A percentile compares a stretch with the other conserved stretches of the same genome.
These are phyloP conservation scores for Geotrichum bryndzae DNA, from an alignment of 1,139 yeast genomes.

Conservation along the genomic window DNA sequence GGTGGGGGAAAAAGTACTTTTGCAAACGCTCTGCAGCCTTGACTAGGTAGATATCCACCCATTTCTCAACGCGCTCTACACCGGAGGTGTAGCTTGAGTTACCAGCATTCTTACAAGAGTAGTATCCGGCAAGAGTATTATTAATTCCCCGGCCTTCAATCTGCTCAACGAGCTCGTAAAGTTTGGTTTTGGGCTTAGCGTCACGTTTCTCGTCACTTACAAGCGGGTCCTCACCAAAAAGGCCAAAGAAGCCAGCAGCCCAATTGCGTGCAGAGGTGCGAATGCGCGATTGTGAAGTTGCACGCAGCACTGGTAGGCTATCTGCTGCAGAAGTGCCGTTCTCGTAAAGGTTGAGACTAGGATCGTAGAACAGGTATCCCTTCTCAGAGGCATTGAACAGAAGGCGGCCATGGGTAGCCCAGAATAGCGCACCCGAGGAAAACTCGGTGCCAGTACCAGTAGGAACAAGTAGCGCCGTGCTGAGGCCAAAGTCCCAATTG, in stretches of 20 bases:
- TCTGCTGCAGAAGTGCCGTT: constrained; percentile 33
- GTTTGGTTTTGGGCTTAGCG: constrained; percentile 13
- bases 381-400: constrained; percentile 32
- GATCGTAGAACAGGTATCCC: constrained; percentile 24
- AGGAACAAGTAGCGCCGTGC: constrained; percentile 35
- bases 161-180: constrained; percentile 34
- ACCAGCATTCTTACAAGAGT: constrained; percentile 37
- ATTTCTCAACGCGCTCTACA: constrained; percentile 25
- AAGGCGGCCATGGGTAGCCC: constrained; percentile 40
- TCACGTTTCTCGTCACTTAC: constrained; percentile 1
- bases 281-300: constrained; percentile 40
- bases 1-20: constrained; percentile 40
- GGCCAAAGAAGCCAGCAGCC: constrained; percentile 43
- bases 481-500: constrained; percentile 35
- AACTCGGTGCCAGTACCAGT: constrained; percentile 39
- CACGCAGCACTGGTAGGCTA: constrained; percentile 34
- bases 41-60: constrained; percentile 38
- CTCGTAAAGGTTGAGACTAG: constrained; percentile 30
- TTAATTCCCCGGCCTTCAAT: constrained; percentile 36
- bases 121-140: constrained; percentile 41
- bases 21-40: constrained; percentile 41
- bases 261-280: constrained; percentile 40
- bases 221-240: constrained; percentile 31
- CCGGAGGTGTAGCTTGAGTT: constrained; percentile 25
- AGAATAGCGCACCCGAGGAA: constrained; percentile 36